phyloP scores from a whole-genome alignment of 2,329 filamentous ascomycete genomes.

The Fusarium siculi region DNA sequence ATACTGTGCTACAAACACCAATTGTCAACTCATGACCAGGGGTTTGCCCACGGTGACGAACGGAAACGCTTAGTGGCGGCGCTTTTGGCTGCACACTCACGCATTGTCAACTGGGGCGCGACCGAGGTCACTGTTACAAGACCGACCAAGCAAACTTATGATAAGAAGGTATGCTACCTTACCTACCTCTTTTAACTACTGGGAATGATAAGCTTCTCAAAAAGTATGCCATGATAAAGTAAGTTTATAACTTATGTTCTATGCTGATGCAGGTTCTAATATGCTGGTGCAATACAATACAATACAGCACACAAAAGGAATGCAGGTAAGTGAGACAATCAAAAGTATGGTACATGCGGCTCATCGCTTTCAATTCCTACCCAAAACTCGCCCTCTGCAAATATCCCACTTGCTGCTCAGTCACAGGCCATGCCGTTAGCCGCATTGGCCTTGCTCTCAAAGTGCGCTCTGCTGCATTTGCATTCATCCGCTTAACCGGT shows the following conservation, averaged over 20 bases:
- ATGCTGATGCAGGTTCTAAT: background rate
- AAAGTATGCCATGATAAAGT: background rate
- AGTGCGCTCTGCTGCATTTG: background rate
- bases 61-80: conserved; percentile 30
- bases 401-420: conserved; percentile 27
- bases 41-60: conserved; percentile 16
- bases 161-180: background rate
- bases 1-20: conserved; percentile 14
- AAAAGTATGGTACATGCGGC: conserved; percentile 25
- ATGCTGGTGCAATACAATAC: background rate
- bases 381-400: conserved; percentile 19
- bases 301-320: background rate
- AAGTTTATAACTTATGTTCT: conserved; percentile 14
- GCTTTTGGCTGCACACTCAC: conserved; percentile 14
- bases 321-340: conserved; percentile 9
- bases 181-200: background rate
- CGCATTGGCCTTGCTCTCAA: conserved; percentile 21
- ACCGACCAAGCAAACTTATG: background rate
- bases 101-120: background rate
- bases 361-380: conserved; percentile 12
- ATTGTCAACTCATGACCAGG: conserved; percentile 16
- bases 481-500: conserved; percentile 17
- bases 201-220: background rate
- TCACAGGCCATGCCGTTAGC: conserved; percentile 32
- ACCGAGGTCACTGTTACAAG: conserved; percentile 15